Percentiles rank a stretch among this genome's conserved stretches.
These are phyloP conservation scores for Hyaloscypha bicolor DNA, from an alignment of 495 filamentous ascomycete genomes.

Conservation along the genomic window DNA sequence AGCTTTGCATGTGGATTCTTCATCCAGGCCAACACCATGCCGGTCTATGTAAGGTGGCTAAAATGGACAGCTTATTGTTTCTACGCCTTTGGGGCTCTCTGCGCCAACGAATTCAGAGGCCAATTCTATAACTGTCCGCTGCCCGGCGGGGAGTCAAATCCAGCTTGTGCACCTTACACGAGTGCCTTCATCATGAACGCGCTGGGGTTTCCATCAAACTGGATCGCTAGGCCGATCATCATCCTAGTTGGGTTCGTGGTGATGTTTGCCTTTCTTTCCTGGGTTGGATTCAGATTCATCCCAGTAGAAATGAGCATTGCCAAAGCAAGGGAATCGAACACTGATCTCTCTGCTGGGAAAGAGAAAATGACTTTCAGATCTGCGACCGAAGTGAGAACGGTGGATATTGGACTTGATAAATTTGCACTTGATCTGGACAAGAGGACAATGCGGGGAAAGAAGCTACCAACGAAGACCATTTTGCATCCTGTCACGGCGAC, in stretches of 20 bases:
- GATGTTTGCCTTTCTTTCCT: conserved; percentile 58
- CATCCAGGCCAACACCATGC: conserved; percentile 69
- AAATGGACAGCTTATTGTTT: conserved; percentile 64
- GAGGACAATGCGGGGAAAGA: conserved; percentile 45
- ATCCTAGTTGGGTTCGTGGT: conserved; percentile 58
- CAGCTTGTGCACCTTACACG: conserved; percentile 65
- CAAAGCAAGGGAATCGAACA: conserved; percentile 53
- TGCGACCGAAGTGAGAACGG: conserved; percentile 52
- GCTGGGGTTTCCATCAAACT: conserved; percentile 62
- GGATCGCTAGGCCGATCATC: conserved; percentile 65
- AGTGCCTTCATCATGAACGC: conserved; percentile 67
- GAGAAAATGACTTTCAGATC: conserved; percentile 57
- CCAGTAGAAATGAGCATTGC: conserved; percentile 63
- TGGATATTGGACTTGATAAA: conserved; percentile 61
- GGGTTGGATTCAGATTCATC: conserved; percentile 57
- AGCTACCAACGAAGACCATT: conserved; percentile 55
- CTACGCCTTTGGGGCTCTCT: conserved; percentile 68
- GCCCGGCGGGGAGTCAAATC: conserved; percentile 57
- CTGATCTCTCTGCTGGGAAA: conserved; percentile 61
- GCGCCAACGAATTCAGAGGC: conserved; percentile 68
- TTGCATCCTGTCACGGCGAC: conserved; percentile 61
- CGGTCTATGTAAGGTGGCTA: conserved; percentile 72
- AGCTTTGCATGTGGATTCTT: conserved; percentile 74
- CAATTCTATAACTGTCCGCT: conserved; percentile 69
- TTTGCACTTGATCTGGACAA: conserved; percentile 67